phyloP scores from a whole-genome alignment of 2,329 filamentous ascomycete genomes.

The Penicillium italicum region DNA sequence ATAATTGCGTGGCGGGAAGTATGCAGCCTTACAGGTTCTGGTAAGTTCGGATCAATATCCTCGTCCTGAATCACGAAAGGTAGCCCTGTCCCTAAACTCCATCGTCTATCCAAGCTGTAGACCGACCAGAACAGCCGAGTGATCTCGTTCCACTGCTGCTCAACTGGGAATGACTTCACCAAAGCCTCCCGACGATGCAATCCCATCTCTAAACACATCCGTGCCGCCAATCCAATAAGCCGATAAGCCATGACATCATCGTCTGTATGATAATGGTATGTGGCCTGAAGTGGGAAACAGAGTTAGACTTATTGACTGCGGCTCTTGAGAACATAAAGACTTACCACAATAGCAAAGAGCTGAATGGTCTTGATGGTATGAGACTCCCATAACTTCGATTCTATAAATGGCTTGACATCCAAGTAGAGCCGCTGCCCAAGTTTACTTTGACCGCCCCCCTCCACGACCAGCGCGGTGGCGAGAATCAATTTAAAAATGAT shows the following conservation, averaged over 20 bases:
- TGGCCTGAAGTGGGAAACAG: constrained; percentile 47
- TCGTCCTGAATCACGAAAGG: constrained; percentile 81
- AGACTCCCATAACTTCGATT: constrained; percentile 58
- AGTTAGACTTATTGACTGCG: constrained; percentile 1
- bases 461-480: constrained; percentile 71
- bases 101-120: constrained; percentile 79
- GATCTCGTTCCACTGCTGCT: constrained; percentile 64
- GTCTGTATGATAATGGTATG: constrained; percentile 79
- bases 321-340: constrained; percentile 6
- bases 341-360: constrained; percentile 51
- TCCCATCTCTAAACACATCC: constrained; percentile 76
- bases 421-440: constrained; percentile 70
- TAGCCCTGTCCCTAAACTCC: constrained; percentile 85
- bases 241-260: constrained; percentile 85
- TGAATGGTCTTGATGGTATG: constrained; percentile 58
- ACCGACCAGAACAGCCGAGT: constrained; percentile 80
- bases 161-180: constrained; percentile 61
- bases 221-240: constrained; percentile 75
- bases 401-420: constrained; percentile 68
- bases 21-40: constrained; percentile 63
- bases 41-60: constrained; percentile 76
- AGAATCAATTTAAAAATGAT: constrained; percentile 78
- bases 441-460: constrained; percentile 74
- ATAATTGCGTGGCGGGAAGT: not conserved
- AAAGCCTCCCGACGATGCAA: constrained; percentile 77